Evolutionary conservation across 305 asterid genomes (phyloP), one percentile per base, ranked within the genome.

Genomic region (Fraxinus albicans): DNA sequence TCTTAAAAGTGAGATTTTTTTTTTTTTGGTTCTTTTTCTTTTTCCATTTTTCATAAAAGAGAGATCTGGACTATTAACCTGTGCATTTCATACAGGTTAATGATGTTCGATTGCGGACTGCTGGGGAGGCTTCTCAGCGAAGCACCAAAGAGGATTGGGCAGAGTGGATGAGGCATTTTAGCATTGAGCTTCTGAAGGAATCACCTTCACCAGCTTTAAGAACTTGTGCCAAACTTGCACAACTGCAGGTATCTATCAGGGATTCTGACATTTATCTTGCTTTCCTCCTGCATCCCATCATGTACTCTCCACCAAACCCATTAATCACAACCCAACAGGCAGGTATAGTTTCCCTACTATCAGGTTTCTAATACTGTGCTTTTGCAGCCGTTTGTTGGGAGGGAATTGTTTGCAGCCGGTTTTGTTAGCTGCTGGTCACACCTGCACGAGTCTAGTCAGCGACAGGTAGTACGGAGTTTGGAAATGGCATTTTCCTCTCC

Each of bases 81-180:
- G 23, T 79, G 70, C 55, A 77, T 82, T 72, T 73, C 83, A n/a
- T 85, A 42, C 86, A 96, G 99, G 97, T 97, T 77, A 92, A 97
- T 81, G 99, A 95, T 86, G 92, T 92, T 80, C 92, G 97, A 80
- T 84, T 97, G 84, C 96, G 97, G 69, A 92, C 95, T 73, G 98
- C 98, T 76, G 98, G 98, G 42, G 98, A 97, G 91, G 99, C 99
- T 84, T 97, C 99, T 86, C 98, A 96, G 79, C 98, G 99, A 84
- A 96, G 99, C 85, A 96, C 99, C 29, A 93, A 91, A 92, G 99
- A 96, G 87, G 99, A 96, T 85, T 96, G 99, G 99, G 98, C 97
- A 80, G 98, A 96, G 90, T 96, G 99, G 99, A 96, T 96, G 99
- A 90, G 99, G 82, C 99, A 96, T 89, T 96, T 94, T 86, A 96